phyloP scores from a whole-genome alignment of 2,329 filamentous ascomycete species.

The Aspergillus sp. region DNA sequence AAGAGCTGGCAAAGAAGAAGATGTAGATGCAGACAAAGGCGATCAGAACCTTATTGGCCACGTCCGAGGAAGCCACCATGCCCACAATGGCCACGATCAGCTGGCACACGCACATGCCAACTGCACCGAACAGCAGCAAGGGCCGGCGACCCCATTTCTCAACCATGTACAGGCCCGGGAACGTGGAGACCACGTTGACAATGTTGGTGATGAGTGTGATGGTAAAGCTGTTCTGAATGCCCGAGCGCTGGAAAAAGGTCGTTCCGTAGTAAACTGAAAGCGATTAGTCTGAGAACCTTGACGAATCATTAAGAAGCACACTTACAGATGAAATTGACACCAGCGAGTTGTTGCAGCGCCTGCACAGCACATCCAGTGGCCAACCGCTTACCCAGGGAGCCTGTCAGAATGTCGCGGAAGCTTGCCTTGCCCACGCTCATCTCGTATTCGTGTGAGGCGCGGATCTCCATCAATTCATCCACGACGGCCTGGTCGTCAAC shows the following conservation, averaged over 20 bases:
- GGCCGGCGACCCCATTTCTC: conserved; percentile 53
- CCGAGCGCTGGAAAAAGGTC: conserved; percentile 43
- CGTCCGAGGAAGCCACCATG: conserved; percentile 38
- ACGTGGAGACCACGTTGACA: conserved; percentile 53
- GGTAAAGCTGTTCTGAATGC: conserved; percentile 48
- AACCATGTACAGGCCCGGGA: conserved; percentile 51
- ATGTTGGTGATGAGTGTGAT: conserved; percentile 51
- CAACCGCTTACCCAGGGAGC: conserved; percentile 41
- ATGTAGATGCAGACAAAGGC: conserved; percentile 52
- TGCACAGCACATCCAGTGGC: conserved; percentile 44
- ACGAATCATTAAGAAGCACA: not conserved
- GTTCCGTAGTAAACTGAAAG: conserved; percentile 42
- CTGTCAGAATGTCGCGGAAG: conserved; percentile 41
- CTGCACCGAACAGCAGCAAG: conserved; percentile 50
- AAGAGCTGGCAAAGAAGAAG: conserved; percentile 51
- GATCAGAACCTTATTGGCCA: conserved; percentile 47
- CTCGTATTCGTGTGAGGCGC: conserved; percentile 87
- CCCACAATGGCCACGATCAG: conserved; percentile 54
- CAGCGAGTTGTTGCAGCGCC: conserved; percentile 44
- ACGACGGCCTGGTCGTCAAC: conserved; percentile 69
- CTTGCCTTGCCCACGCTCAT: conserved; percentile 47
- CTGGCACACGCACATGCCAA: conserved; percentile 51
- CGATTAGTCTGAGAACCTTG: not conserved
- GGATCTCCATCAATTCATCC: conserved; percentile 76
- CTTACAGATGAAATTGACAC: conserved; percentile 48